These are phyloP conservation scores for Aurinia saxatilis DNA, from an alignment of 345 rosid genomes.

Conservation along the genomic window DNA sequence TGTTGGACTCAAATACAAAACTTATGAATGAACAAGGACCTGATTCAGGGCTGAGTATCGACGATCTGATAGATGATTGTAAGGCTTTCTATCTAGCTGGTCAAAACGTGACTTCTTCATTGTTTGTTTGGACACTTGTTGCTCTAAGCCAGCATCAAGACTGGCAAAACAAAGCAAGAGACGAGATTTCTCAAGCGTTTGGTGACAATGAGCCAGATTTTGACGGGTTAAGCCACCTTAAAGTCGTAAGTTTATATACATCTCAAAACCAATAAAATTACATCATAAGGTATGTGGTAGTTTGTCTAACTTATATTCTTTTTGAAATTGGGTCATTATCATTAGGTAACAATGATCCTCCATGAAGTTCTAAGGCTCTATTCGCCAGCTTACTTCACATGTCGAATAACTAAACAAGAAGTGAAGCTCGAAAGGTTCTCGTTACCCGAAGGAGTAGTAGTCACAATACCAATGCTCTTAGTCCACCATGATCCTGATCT, in stretches of 20 bases:
- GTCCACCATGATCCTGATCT: constrained; percentile 35
- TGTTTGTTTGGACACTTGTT: constrained; percentile 49
- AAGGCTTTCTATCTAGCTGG: constrained; percentile 65
- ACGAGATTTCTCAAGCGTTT: constrained; percentile 37
- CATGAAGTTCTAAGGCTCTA: constrained; percentile 32
- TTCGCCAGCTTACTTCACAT: constrained; percentile 28
- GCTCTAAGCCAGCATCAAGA: constrained; percentile 41
- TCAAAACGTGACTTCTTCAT: constrained; percentile 46
- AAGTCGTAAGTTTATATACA: constrained; percentile 27
- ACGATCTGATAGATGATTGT: constrained; percentile 54
- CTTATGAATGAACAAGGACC: constrained; percentile 25
- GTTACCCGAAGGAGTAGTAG: constrained; percentile 27
- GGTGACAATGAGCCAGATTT: constrained; percentile 33
- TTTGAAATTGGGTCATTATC: neutral
- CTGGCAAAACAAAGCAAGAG: constrained; percentile 55
- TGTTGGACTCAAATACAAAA: constrained; percentile 26
- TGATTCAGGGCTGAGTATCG: constrained; percentile 20
- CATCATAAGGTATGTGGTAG: too few species aligned
- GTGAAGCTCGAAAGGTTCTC: constrained; percentile 31
- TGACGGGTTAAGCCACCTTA: constrained; percentile 34
- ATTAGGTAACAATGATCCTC: constrained; percentile 30
- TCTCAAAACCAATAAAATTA: neutral
- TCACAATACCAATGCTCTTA: constrained; percentile 31
- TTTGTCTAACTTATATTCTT: neutral
- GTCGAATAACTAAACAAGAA: constrained; percentile 28